Evolutionary conservation across 1,139 yeast genomes (phyloP).

Genomic region (Saccharomycopsis hybrid): DNA sequence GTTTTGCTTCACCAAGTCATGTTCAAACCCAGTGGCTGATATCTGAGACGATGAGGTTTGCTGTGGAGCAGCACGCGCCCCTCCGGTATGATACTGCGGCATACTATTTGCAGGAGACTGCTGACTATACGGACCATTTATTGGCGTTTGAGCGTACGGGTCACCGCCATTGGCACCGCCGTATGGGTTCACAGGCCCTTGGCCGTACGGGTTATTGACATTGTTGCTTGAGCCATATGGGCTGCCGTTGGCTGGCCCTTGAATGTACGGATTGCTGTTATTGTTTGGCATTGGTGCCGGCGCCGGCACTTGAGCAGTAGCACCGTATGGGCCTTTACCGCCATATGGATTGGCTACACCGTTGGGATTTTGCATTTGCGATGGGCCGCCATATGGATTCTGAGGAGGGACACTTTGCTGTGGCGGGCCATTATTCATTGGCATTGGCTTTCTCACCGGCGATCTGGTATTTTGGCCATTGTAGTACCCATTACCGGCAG

Average conservation of each 20-base stretch:
- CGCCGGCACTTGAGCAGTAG: neutral
- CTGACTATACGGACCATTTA: too few relatives aligned
- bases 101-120: too few relatives aligned
- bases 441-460: conserved; percentile 6
- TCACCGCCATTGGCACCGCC: neutral
- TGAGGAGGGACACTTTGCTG: conserved; percentile 3
- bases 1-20: conserved; percentile 15
- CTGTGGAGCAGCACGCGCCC: conserved; percentile 7
- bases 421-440: conserved; percentile 7
- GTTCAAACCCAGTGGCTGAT: conserved; percentile 15
- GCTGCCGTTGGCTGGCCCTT: neutral
- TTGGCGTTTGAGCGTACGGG: neutral
- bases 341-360: conserved; percentile 1
- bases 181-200: too few relatives aligned
- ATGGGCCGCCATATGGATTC: too few relatives aligned
- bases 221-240: neutral
- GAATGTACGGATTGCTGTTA: conserved; percentile 3
- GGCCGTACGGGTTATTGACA: conserved; percentile 2
- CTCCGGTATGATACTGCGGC: too few relatives aligned
- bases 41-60: conserved; percentile 8
- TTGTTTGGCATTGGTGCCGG: neutral
- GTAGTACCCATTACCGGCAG: conserved; percentile 1
- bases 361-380: too few relatives aligned
- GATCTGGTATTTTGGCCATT: conserved; percentile 1
- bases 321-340: neutral